Base-by-base conservation (phyloP, 73 alveolate genomes). In the Blepharisma japonicum region DNA sequence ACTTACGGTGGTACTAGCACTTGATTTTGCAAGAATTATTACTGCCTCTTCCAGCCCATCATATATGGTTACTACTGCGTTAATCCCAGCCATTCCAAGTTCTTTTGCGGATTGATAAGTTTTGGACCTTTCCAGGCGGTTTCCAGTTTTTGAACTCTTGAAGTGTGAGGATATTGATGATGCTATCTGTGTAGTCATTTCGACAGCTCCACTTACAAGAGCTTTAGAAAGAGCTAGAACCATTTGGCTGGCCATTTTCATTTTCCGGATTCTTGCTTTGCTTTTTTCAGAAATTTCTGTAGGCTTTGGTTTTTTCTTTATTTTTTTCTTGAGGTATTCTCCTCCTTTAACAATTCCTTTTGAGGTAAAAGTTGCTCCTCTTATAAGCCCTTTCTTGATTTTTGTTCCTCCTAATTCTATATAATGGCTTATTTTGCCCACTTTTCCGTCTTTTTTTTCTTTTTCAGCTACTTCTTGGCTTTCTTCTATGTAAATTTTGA, bases 11-110 rank as follows among this genome's bases (percentile, higher is more conserved):
- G 74, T 25, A 14, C 5, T 25, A 5, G 74, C 74, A 14, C 74
- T 39, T 14, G 74, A 61, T 25, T 39, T 14, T 5, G 47, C 74
- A 14, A 61, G 23, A 20, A 61, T 61, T 14, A 61, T 39, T 25
- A 61, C 18, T 1, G 74, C 74, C 5, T 61, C 74, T 61, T 61
- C 74, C 14, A 61, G 74, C 47, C 74, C 74, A 61, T 61, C 74
- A 61, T 18, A 61, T 14, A 61, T 25, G 23, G 74, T 18, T 14
- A 25, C 74, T 14, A 39, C 74, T 0, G 74, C 74, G 18, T n/a
- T 20, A 25, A 61, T 61, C 2, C 74, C 74, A 61, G 74, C 38
- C 11, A 9, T 18, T 18, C 74, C 74, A 14, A 61, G 47, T 2
- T 14, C 50, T 61, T 61, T 61, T 14, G 74, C 74, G 47, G 11